Percentiles rank a stretch among this genome's conserved stretches.
Conservation (phyloP, 805 yeast species). For the Kuraishia hungarica region DNA sequence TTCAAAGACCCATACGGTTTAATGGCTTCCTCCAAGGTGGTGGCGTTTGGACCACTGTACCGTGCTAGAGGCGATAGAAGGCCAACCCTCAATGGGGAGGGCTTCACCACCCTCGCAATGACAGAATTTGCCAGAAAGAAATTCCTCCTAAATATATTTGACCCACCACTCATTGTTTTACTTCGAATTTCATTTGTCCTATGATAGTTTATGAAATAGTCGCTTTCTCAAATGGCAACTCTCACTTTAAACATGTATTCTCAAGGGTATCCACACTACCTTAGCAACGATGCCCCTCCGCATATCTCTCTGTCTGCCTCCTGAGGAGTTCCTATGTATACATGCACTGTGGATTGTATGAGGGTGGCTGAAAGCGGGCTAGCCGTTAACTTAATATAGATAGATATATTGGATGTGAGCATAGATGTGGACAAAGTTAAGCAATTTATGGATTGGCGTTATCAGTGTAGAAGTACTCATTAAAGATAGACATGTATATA, state of each 20-base stretch:
- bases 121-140: not conserved
- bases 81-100: not conserved
- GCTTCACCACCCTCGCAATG: not conserved
- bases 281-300: not conserved
- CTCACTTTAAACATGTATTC: no score
- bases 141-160: not conserved
- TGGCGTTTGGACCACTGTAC: not conserved
- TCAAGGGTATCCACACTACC: not conserved
- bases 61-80: not conserved
- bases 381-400: no score
- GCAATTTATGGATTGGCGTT: not conserved
- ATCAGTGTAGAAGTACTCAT: not conserved
- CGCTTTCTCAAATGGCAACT: no score
- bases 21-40: not conserved
- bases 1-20: not conserved
- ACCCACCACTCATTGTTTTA: not conserved
- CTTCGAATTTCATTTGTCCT: no score
- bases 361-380: not conserved
- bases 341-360: not conserved
- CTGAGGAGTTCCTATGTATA: not conserved
- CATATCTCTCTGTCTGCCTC: not conserved
- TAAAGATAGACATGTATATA: not conserved
- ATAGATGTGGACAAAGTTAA: no score
- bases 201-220: no score
- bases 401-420: no score